Evolutionary conservation across 805 yeast species (phyloP), one percentile per base, ranked within the genome.

Genomic region (Saturnispora dispora): DNA sequence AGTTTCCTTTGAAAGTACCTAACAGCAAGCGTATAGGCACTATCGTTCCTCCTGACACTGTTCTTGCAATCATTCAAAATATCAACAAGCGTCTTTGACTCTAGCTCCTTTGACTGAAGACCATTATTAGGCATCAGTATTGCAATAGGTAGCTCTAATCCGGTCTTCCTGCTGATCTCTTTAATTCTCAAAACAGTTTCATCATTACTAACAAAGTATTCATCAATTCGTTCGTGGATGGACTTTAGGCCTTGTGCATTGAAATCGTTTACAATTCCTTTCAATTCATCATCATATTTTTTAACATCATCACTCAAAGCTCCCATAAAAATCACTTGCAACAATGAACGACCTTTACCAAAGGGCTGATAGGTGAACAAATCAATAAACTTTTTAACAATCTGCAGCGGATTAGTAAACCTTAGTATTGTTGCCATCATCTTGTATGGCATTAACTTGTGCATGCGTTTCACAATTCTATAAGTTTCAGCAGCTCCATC

Each of bases 361-460:
- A 46, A 36, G 5, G 45, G 45, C n/a, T 51, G 87, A n/a, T 85
- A 87, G 71, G 93, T 78, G 57, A 91, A 80, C 53, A 91, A 64
- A 59, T 88, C 96, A 35, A 90, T 77, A 63, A 91, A 69, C 22
- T 83, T 79, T 54, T 89, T 85, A 70, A 88, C 80, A 27, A 91
- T 81, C 41, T 83, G 78, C 68, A 89, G 79, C 2, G 99, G 98
- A 61, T 91, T 91, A 0, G 98, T 88, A 53, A 84, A 80, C 60
- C 81, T 77, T 61, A 93, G 66, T 22, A 91, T 84, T 20, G 87
- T 86, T 42, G 82, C 82, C 65, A 90, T 78, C 35, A 91, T 63
- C 1, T 76, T 69, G 64, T 91, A 93, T 0, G 98, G 99, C 69
- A 91, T 79, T 53, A 88, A 61, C 32, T 74, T 69, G 67, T 91